phyloP scores from a whole-genome alignment of 1,139 yeast genomes.

The Yamadazyma triangularis region DNA sequence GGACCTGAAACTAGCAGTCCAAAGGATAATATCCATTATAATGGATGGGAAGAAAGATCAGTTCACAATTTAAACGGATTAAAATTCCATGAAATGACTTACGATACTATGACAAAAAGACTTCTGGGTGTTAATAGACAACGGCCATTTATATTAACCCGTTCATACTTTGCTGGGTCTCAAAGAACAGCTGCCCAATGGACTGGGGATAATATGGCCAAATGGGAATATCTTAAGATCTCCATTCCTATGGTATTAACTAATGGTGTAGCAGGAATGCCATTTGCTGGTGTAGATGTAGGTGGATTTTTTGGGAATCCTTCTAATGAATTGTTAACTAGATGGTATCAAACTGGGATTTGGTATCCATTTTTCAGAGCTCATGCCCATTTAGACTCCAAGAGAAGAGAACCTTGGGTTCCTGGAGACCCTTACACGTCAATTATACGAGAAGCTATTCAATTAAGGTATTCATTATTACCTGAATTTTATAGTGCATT shows the following conservation, averaged over 20 bases:
- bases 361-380: conserved; percentile 97
- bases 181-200: conserved; percentile 91
- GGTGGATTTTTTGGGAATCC: conserved; percentile 97
- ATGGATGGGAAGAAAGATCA: conserved; percentile 86
- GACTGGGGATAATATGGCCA: conserved; percentile 96
- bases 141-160: conserved; percentile 86
- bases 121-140: conserved; percentile 38
- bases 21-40: conserved; percentile 72
- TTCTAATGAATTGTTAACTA: conserved; percentile 64
- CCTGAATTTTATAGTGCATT: conserved; percentile 85
- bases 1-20: conserved; percentile 95
- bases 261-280: conserved; percentile 79
- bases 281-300: conserved; percentile 94
- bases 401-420: conserved; percentile 91
- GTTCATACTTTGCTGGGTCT: conserved; percentile 87
- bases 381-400: conserved; percentile 92
- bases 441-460: conserved; percentile 64
- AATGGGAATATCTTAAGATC: conserved; percentile 78
- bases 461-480: conserved; percentile 67
- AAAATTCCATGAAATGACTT: conserved; percentile 77
- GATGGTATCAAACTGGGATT: conserved; percentile 96
- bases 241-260: conserved; percentile 88
- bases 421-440: conserved; percentile 72
- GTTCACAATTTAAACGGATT: conserved; percentile 83
- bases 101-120: conserved; percentile 55